Evolutionary conservation across 2,329 filamentous ascomycete species (phyloP), one percentile per base, ranked within the genome.

Genomic region (Verticillium tricorpus): DNA sequence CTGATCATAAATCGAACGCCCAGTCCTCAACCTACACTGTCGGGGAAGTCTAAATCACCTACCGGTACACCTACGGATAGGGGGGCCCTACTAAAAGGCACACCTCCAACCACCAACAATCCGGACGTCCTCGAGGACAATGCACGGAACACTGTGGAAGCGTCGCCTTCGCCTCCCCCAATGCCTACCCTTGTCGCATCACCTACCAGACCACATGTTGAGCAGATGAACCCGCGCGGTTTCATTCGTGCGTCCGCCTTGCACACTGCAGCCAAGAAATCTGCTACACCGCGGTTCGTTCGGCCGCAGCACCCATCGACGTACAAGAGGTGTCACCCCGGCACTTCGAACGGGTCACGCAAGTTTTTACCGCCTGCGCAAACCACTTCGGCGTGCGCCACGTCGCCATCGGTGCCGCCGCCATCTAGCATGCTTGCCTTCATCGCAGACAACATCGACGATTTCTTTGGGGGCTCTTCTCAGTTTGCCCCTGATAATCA

Each of bases 391-490:
- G 5, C 12, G 28, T 28, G 34, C 28, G 6, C 19, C 14, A 8
- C 40, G 14, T 65, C 60, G 3, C 66, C 67, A 1, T 19, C 50
- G 19, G 69, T 72, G 40, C 55, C 62, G 2, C 74, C 73, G 2
- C 76, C 75, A 1, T 66, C 72, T 28, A 82, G 80, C 65, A 86
- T 83, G 0, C 84, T 85, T 63, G 73, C 78, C 9, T 84, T 86
- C n/a, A 72, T 85, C 9, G 71, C 77, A 34, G 67, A 69, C 50
- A 76, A 83, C 62, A 67, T 82, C 8, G 82, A 85, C 45, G 82
- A 85, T 60, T 79, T 85, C 63, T 82, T 85, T 55, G 83, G 83
- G 0, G 82, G 78, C n/a, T 77, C 82, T 0, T 85, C 82, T 0
- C 85, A 88, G 67, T 81, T 85, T 68, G 75, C 77, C 1, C 45